phyloP scores from a whole-genome alignment of 1,284 basidiomycete species.

The Austroboletus niveus region DNA sequence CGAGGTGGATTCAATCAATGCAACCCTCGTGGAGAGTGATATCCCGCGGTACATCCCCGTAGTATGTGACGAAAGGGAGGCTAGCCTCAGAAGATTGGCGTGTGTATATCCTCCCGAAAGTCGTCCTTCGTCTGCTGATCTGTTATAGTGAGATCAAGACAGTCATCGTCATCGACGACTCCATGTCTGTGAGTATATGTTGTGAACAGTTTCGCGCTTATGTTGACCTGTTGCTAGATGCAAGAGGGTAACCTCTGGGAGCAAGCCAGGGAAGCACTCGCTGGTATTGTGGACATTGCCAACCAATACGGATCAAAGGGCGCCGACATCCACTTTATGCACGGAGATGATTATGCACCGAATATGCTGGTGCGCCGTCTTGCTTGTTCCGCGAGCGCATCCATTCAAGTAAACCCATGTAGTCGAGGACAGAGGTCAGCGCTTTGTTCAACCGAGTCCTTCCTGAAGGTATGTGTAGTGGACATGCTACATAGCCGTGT shows the following conservation, averaged over 20 bases:
- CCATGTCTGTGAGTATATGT: constrained; percentile 36
- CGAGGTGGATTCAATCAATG: constrained; percentile 24
- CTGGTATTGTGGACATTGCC: constrained; percentile 42
- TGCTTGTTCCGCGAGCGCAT: not conserved
- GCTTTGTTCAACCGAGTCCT: constrained; percentile 30
- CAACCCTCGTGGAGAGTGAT: constrained; percentile 27
- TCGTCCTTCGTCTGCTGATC: not conserved
- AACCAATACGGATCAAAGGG: constrained; percentile 40
- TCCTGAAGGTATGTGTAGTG: constrained; percentile 29
- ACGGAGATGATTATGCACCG: constrained; percentile 31
- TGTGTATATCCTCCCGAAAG: constrained; percentile 11
- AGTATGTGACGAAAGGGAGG: not conserved
- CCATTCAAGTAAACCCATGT: not conserved
- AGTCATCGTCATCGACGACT: constrained; percentile 47
- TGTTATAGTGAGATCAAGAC: constrained; percentile 32
- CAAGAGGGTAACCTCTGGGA: constrained; percentile 38
- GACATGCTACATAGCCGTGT: not conserved
- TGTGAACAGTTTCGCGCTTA: not conserved
- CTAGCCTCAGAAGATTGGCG: constrained; percentile 23
- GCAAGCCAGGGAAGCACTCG: constrained; percentile 41
- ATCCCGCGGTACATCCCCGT: constrained; percentile 29
- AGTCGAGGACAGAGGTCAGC: constrained; percentile 25
- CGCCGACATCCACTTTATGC: constrained; percentile 47
- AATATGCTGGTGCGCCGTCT: constrained; percentile 32
- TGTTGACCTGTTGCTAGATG: constrained; percentile 32